phyloP scores from a whole-genome alignment of 768 basidiomycete species.

The Agaricus sinodeliciosus region DNA sequence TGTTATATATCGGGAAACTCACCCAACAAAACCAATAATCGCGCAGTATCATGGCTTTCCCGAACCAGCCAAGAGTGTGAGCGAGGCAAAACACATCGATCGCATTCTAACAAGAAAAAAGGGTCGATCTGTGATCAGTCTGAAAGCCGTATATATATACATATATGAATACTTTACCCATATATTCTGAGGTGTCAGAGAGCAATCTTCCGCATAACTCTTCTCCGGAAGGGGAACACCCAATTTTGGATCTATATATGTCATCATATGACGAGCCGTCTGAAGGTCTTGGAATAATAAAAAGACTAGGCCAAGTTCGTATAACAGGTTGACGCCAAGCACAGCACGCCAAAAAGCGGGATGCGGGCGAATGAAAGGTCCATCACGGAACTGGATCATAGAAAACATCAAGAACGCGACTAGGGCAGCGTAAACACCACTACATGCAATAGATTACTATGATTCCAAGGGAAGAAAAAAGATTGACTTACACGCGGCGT shows the following conservation, averaged over 20 bases:
- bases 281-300: constrained; percentile 79
- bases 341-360: constrained; percentile 82
- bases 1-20: constrained; percentile 15
- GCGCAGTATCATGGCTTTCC: constrained; percentile 83
- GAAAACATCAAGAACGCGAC: constrained; percentile 74
- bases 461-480: neutral
- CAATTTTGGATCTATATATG: constrained; percentile 63
- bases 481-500: constrained; percentile 58
- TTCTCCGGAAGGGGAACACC: constrained; percentile 76
- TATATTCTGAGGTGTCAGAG: constrained; percentile 50
- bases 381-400: constrained; percentile 86
- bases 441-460: constrained; percentile 20
- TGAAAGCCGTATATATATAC: too few relatives aligned
- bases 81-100: constrained; percentile 85
- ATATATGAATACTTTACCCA: constrained; percentile 43
- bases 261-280: constrained; percentile 76
- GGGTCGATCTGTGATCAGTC: neutral
- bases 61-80: constrained; percentile 85
- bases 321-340: constrained; percentile 75
- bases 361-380: constrained; percentile 84
- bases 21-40: constrained; percentile 97
- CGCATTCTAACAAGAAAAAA: constrained; percentile 45
- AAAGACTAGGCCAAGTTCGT: constrained; percentile 79
- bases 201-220: constrained; percentile 79
- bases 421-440: constrained; percentile 72